Percentiles rank a stretch among this genome's conserved stretches.
phyloP scores from a whole-genome alignment of 305 asterid genomes.

The Nicotiana rustica region DNA sequence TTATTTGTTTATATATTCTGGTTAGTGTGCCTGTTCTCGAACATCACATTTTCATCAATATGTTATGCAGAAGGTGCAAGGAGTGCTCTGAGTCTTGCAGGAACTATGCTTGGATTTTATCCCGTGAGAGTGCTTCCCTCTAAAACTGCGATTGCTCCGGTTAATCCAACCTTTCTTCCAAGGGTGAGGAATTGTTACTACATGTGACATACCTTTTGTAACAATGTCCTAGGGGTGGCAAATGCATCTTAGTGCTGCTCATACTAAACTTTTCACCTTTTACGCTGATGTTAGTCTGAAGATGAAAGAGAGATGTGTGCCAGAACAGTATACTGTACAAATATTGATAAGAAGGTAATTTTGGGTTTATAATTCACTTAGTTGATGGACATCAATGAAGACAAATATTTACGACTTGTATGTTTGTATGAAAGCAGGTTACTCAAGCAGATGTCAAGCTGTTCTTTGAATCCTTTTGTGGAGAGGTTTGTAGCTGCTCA shows the following conservation, averaged over 20 bases:
- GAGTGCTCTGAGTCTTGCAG: constrained; percentile 87
- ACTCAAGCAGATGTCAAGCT: constrained; percentile 87
- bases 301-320: constrained; percentile 99
- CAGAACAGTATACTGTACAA: constrained; percentile 93
- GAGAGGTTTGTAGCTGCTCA: constrained; percentile 73
- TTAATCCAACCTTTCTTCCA: constrained; percentile 96
- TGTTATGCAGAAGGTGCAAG: constrained; percentile 83
- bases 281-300: constrained; percentile 66
- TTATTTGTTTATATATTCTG: constrained; percentile 34
- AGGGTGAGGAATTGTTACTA: constrained; percentile 59
- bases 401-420: constrained; percentile 35
- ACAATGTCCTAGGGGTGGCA: not conserved
- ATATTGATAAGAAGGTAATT: constrained; percentile 89
- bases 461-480: constrained; percentile 88
- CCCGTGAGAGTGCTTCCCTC: constrained; percentile 94
- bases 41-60: constrained; percentile 37
- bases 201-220: constrained; percentile 19
- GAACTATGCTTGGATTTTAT: constrained; percentile 94
- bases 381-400: constrained; percentile 12
- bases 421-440: constrained; percentile 57
- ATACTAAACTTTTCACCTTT: not conserved
- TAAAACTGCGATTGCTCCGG: constrained; percentile 99
- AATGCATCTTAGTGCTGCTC: constrained; percentile 21
- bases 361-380: constrained; percentile 28
- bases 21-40: constrained; percentile 30